Evolutionary conservation across 305 asterid genomes (phyloP).

Genomic region (Coffea humblotiana): DNA sequence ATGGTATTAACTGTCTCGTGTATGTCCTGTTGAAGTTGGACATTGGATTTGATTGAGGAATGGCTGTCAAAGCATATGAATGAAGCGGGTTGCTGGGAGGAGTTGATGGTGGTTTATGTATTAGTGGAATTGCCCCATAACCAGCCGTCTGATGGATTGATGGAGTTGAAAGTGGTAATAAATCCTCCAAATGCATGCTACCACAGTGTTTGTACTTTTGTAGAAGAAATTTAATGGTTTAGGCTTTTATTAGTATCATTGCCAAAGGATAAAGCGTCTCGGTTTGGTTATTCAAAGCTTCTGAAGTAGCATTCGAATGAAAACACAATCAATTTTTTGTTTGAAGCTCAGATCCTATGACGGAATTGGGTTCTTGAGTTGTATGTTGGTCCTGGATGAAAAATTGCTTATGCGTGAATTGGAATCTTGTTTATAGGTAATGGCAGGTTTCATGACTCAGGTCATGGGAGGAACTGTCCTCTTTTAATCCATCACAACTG

Average conservation of each 20-base stretch:
- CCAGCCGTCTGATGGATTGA: constrained; percentile 74
- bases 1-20: neutral
- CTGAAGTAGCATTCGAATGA: too few relatives aligned
- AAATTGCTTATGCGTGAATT: neutral
- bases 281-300: too few relatives aligned
- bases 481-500: constrained; percentile 64
- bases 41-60: constrained; percentile 76
- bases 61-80: constrained; percentile 53
- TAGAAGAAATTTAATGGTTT: too few relatives aligned
- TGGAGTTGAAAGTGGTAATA: constrained; percentile 80
- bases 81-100: constrained; percentile 42
- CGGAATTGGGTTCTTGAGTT: too few relatives aligned
- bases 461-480: constrained; percentile 57
- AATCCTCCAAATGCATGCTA: neutral
- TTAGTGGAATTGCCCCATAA: constrained; percentile 68
- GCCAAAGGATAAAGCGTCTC: too few relatives aligned
- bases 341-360: too few relatives aligned
- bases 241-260: too few relatives aligned
- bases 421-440: constrained; percentile 50
- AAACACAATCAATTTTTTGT: too few relatives aligned
- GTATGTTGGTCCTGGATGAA: neutral
- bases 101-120: constrained; percentile 37
- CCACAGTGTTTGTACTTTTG: too few relatives aligned
- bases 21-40: constrained; percentile 41
- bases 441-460: constrained; percentile 82